Evolutionary conservation across 768 basidiomycete genomes (phyloP).

Genomic region (Pholiota molesta): DNA sequence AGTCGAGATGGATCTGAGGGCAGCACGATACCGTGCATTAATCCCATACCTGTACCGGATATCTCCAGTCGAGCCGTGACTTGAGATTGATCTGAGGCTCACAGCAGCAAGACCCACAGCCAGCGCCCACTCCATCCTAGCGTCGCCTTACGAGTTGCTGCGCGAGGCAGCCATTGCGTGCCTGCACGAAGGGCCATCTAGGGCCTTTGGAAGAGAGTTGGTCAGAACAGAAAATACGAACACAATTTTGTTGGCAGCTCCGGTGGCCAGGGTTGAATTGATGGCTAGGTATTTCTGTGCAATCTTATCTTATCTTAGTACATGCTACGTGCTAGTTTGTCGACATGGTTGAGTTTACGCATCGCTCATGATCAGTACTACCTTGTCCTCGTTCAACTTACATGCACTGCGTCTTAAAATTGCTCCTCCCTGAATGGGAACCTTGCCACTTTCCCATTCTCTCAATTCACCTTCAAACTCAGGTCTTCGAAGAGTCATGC

Average conservation of each 20-base stretch:
- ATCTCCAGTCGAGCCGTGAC: conserved; percentile 40
- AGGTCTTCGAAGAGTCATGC: background rate
- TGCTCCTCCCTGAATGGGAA: background rate
- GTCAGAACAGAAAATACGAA: background rate
- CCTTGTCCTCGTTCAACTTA: background rate
- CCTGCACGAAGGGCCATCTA: conserved; percentile 34
- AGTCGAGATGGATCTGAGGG: conserved; percentile 32
- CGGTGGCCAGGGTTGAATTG: background rate
- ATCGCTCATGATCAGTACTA: no score
- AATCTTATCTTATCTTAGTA: conserved; percentile 40
- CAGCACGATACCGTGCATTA: conserved; percentile 26
- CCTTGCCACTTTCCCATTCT: background rate
- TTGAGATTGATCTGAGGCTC: conserved; percentile 40
- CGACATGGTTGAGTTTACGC: no score
- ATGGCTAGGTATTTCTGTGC: background rate
- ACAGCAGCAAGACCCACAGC: conserved; percentile 43
- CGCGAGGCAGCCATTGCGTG: conserved; percentile 26
- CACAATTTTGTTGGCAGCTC: conserved; percentile 13
- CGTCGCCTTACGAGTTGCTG: conserved; percentile 25
- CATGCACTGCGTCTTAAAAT: background rate
- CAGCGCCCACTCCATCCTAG: conserved; percentile 43
- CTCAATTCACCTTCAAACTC: background rate
- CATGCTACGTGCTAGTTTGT: background rate
- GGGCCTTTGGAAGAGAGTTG: conserved; percentile 5
- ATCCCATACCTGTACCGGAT: conserved; percentile 36